Conservation (phyloP, 2,329 filamentous ascomycete genomes). For the Sphaerulina musiva region DNA sequence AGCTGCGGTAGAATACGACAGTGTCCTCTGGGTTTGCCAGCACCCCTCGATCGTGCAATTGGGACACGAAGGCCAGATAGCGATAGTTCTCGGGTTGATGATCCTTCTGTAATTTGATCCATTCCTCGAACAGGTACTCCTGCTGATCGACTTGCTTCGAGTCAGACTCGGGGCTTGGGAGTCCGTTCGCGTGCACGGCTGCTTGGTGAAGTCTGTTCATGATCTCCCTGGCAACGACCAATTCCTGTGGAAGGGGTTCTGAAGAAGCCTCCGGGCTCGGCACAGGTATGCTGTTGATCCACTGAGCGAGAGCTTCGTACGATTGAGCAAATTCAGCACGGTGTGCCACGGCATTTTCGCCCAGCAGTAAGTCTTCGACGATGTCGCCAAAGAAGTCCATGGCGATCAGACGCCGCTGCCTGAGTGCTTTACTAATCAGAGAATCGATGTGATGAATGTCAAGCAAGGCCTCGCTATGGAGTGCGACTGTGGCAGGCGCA, state of each 20-base stretch:
- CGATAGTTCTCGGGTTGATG: constrained; percentile 63
- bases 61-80: constrained; percentile 69
- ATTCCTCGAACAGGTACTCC: constrained; percentile 94
- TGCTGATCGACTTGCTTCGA: constrained; percentile 69
- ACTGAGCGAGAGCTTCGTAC: constrained; percentile 71
- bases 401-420: constrained; percentile 62
- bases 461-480: constrained; percentile 55
- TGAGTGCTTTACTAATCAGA: constrained; percentile 65
- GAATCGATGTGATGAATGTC: constrained; percentile 54
- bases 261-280: background rate
- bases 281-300: constrained; percentile 65
- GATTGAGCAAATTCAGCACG: constrained; percentile 82
- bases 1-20: constrained; percentile 69
- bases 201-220: constrained; percentile 58
- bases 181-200: constrained; percentile 50
- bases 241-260: constrained; percentile 31
- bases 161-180: constrained; percentile 52
- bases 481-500: constrained; percentile 53
- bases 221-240: constrained; percentile 62
- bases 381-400: constrained; percentile 75
- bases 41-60: constrained; percentile 68
- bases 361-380: constrained; percentile 70
- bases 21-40: constrained; percentile 71
- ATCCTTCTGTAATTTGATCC: constrained; percentile 77
- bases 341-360: constrained; percentile 68